Evolutionary conservation across 2,329 filamentous ascomycete genomes (phyloP), one percentile per base, ranked within the genome.

Genomic region (Alternaria incomplexa): DNA sequence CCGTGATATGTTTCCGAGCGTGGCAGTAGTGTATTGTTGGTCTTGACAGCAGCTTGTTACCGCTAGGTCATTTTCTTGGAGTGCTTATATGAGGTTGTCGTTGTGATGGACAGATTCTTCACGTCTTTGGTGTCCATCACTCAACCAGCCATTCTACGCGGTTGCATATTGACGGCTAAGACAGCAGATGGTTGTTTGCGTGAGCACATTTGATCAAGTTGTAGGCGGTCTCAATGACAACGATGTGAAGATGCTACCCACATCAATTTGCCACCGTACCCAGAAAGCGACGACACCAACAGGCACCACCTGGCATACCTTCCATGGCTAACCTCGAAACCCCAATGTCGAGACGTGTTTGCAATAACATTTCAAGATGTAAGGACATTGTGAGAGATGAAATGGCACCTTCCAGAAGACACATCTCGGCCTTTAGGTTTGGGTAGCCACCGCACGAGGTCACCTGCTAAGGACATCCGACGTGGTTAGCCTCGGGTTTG

Each of bases 401-500:
- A 40, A 40, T 40, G 36, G 15, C 32, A 15, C 36, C 36, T 40
- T 40, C 36, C 36, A 40, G 36, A 40, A 40, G 36, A 40, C 36
- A 40, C 15, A 40, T 40, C n/a, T 40, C 36, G 51, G 56, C 13
- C 28, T 63, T 50, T 12, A 43, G 15, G 61, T 63, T 63, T 60
- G 61, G 60, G 45, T 26, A 30, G 26, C 26, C 20, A 60, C 51
- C 32, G 22, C 44, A 48, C 30, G 30, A 54, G 44, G 51, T 58
- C 20, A 25, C 32, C 45, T 56, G 43, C 45, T 26, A 51, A 13
- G 28, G 46, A 58, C 23, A 56, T 65, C 60, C 53, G 60, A 60
- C 56, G 44, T 56, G 43, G 56, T 57, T 52, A 57, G 32, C 60
- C 55, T 63, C 58, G 55, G 50, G 36, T 56, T 48, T 26, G 28